Base-by-base conservation (phyloP, 305 asterid species). In the Striga hermonthica region DNA sequence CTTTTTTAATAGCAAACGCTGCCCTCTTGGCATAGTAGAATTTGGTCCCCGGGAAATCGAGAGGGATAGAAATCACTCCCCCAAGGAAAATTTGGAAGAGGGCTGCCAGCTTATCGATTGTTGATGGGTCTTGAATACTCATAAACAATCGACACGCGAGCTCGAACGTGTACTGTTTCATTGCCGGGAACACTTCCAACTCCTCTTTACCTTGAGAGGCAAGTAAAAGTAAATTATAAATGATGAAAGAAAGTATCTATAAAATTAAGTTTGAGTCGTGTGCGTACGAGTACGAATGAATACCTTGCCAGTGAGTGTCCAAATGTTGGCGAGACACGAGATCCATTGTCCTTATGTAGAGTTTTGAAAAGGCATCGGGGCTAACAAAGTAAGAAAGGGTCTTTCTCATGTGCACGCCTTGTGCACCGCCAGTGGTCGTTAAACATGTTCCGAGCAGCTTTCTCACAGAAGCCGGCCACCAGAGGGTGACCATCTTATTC, bases 381-480 rank as follows among this genome's bases (percentile, higher is more conserved):
- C 80, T 78, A 11, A 87, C 69, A 43, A 87, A 87, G 60, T 74
- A 72, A 0, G 82, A 57, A 52, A 90, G 62, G 80, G 81, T 76
- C 77, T 80, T 80, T 83, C 90, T 81, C 84, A 79, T 76, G 37
- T 40, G 77, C 70, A 68, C 78, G 4, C 84, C 91, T 57, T 85
- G 86, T 0, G 75, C 84, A 0, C 95, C 88, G 0, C 60, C 69
- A 36, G 64, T 67, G 0, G 84, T 81, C 1, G 82, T 69, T 13
- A 86, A 50, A 64, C 95, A 79, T 12, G 68, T 68, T 6, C 89
- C 86, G 0, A 87, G 88, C 64, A 90, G 74, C 60, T 74, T 73
- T 44, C 73, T 78, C 9, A 83, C 84, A 0, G 92, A 84, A 41
- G 76, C 52, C 0, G 95, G 97, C 95, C 95, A 90, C 92, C 95